phyloP scores from a whole-genome alignment of 495 filamentous ascomycete genomes.

The Penicillium mononematosum region DNA sequence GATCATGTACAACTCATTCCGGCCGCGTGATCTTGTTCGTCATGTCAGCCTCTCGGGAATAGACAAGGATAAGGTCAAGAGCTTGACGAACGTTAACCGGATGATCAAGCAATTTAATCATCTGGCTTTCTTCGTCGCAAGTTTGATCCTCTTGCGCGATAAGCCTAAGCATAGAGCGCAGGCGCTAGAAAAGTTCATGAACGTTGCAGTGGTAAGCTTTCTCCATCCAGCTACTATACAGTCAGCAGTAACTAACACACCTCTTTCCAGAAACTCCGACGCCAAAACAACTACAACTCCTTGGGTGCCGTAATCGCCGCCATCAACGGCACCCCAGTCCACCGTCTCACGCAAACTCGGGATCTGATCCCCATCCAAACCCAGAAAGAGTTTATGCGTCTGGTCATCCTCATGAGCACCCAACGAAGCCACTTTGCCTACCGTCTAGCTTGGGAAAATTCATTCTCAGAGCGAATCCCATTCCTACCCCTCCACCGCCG shows the following conservation, averaged over 20 bases:
- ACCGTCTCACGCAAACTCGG: constrained; percentile 79
- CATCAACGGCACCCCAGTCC: constrained; percentile 82
- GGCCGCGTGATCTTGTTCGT: constrained; percentile 88
- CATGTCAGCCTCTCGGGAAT: constrained; percentile 75
- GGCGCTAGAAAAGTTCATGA: constrained; percentile 93
- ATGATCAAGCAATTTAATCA: constrained; percentile 98
- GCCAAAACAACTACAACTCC: constrained; percentile 95
- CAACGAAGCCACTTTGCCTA: constrained; percentile 91
- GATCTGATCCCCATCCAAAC: constrained; percentile 67
- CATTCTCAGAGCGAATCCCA: constrained; percentile 82
- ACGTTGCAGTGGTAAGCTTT: constrained; percentile 58
- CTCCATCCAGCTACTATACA: not conserved
- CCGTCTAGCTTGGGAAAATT: constrained; percentile 94
- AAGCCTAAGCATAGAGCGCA: constrained; percentile 93
- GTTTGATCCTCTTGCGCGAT: constrained; percentile 87
- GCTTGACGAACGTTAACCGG: constrained; percentile 80
- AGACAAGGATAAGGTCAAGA: constrained; percentile 72
- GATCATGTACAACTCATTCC: constrained; percentile 95
- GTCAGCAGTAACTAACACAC: not conserved
- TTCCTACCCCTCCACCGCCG: constrained; percentile 89
- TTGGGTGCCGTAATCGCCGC: constrained; percentile 91
- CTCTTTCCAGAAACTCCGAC: constrained; percentile 64
- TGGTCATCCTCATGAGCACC: constrained; percentile 89
- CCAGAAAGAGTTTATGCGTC: constrained; percentile 79
- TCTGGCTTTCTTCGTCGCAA: constrained; percentile 84